Evolutionary conservation across 306 rosid species (phyloP).

Genomic region (Bauhinia variegata): DNA sequence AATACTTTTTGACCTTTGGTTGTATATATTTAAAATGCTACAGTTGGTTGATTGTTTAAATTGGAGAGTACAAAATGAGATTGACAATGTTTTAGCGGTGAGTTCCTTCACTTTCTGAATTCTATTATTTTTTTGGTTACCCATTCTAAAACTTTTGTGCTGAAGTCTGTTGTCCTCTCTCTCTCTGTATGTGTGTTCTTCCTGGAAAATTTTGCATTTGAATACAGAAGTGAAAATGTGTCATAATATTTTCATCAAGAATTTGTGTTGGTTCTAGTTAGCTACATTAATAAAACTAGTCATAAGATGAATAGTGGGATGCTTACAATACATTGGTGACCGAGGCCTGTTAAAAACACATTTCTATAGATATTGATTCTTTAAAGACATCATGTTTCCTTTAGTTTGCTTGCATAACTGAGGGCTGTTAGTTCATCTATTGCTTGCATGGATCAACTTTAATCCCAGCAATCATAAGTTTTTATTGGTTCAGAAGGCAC

Average conservation of each 20-base stretch:
- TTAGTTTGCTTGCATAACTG: neutral
- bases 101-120: conserved; percentile 44
- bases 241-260: neutral
- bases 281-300: neutral
- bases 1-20: conserved; percentile 28
- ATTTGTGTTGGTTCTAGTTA: neutral
- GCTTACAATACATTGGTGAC: neutral
- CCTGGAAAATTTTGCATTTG: neutral
- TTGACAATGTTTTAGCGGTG: conserved; percentile 76
- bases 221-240: neutral
- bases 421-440: neutral
- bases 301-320: neutral
- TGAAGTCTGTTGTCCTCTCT: conserved; percentile 22
- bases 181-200: neutral
- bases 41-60: conserved; percentile 87
- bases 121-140: conserved; percentile 11
- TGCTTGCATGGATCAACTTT: neutral
- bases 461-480: neutral
- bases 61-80: conserved; percentile 87
- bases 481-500: neutral
- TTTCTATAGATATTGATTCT: neutral
- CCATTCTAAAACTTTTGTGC: conserved; percentile 8
- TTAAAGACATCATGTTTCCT: neutral
- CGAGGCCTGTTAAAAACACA: no score
- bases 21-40: conserved; percentile 33